Evolutionary conservation across 2,329 filamentous ascomycete genomes (phyloP).

Genomic region (Apiospora aurea): DNA sequence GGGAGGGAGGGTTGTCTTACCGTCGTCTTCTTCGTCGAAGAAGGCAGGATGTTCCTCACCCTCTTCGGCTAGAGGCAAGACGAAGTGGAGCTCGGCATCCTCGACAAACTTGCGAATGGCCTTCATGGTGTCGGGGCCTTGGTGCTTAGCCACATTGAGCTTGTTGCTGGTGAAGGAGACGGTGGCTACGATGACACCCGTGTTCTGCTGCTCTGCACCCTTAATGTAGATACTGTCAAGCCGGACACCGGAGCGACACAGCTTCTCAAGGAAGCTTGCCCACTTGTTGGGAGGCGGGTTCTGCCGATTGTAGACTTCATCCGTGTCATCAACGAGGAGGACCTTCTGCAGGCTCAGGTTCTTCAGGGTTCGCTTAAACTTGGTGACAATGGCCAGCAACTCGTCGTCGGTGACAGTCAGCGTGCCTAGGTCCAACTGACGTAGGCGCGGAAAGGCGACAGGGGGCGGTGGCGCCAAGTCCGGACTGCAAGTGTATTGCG

Average conservation of each 20-base stretch:
- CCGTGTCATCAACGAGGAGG: slow-evolving; percentile 13
- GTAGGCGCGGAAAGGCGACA: slow-evolving; percentile 9
- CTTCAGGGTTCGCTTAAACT: slow-evolving; percentile 7
- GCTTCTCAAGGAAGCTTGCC: slow-evolving; percentile 2
- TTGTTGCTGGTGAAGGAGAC: slow-evolving; percentile 3
- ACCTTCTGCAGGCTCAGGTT: slow-evolving; percentile 18
- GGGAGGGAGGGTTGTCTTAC: not conserved
- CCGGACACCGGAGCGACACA: not conserved
- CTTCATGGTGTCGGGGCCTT: slow-evolving; percentile 17
- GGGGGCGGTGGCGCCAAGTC: not conserved
- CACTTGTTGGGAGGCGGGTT: slow-evolving; percentile 21
- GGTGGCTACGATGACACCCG: not conserved
- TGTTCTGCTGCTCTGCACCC: slow-evolving; percentile 20
- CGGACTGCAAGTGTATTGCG: not conserved
- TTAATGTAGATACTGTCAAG: slow-evolving; percentile 10
- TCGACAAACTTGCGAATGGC: not conserved
- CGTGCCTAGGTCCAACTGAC: not conserved
- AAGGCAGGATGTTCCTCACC: not conserved
- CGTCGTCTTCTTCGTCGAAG: slow-evolving; percentile 19
- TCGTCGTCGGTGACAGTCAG: slow-evolving; percentile 15
- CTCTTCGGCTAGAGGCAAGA: slow-evolving; percentile 14
- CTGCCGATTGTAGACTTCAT: slow-evolving; percentile 8
- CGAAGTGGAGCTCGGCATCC: slow-evolving; percentile 4
- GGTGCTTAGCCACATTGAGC: not conserved
- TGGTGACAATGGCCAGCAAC: slow-evolving; percentile 17